phyloP scores from a whole-genome alignment of 495 filamentous ascomycete genomes.

The Penicillium herquei region DNA sequence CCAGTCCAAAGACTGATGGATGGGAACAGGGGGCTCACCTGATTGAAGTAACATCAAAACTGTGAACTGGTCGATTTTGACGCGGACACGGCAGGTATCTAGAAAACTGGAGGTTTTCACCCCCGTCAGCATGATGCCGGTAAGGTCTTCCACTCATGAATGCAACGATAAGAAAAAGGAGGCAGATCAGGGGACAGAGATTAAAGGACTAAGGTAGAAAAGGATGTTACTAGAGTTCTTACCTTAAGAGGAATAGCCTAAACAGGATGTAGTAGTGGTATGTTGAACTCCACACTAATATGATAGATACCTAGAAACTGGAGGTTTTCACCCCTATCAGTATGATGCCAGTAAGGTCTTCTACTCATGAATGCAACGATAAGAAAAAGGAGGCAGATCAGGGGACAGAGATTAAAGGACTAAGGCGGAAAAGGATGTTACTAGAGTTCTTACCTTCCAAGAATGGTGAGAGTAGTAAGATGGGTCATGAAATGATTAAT shows the following conservation, averaged over 20 bases:
- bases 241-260: not conserved
- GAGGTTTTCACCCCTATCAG: not conserved
- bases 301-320: too few species aligned
- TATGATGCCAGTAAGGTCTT: not conserved
- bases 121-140: not conserved
- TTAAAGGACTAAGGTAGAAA: not conserved
- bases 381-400: not conserved
- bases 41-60: too few species aligned
- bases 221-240: constrained; percentile 8
- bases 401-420: not conserved
- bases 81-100: too few species aligned
- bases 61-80: too few species aligned
- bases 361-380: not conserved
- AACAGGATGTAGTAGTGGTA: too few species aligned
- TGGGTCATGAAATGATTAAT: not conserved
- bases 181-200: too few species aligned
- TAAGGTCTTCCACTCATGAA: not conserved
- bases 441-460: constrained; percentile 14
- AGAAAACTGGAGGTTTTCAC: too few species aligned
- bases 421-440: not conserved
- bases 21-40: too few species aligned
- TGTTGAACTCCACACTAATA: too few species aligned
- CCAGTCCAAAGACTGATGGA: too few species aligned
- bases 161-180: not conserved
- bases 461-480: not conserved